phyloP scores from a whole-genome alignment of 2,329 filamentous ascomycete genomes.

The Colletotrichum spaethianum region DNA sequence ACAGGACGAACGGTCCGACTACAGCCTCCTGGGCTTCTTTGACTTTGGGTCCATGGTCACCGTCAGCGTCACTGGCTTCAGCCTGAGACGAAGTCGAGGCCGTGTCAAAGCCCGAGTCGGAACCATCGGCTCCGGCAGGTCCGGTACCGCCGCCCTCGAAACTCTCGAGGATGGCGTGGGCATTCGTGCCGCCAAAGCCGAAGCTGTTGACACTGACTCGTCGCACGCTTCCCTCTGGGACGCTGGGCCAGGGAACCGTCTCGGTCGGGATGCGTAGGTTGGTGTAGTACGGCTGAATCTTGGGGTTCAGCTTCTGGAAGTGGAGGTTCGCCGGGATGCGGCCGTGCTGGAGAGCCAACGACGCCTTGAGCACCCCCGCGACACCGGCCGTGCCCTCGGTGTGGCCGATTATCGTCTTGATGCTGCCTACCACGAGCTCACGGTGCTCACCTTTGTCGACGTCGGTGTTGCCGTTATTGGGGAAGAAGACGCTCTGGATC shows the following conservation, averaged over 20 bases:
- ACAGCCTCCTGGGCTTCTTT: too few species aligned
- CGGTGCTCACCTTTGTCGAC: too few species aligned
- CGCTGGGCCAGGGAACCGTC: constrained; percentile 41
- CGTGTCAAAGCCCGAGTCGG: too few species aligned
- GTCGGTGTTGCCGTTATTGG: too few species aligned
- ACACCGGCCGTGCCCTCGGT: constrained; percentile 48
- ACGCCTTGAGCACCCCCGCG: constrained; percentile 47
- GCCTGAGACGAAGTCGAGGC: too few species aligned
- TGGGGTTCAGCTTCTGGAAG: constrained; percentile 49
- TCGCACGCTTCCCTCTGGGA: background rate
- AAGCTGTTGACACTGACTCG: constrained; percentile 51
- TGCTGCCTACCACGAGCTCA: too few species aligned
- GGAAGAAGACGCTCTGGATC: too few species aligned
- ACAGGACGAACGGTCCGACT: too few species aligned
- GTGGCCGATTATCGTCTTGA: too few species aligned
- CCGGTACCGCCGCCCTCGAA: background rate
- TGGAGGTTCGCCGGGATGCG: constrained; percentile 49
- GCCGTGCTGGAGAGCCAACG: constrained; percentile 41
- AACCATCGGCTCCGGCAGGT: too few species aligned
- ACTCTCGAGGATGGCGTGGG: constrained; percentile 54
- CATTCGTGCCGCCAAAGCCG: constrained; percentile 62
- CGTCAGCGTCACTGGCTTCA: too few species aligned
- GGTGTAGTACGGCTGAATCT: constrained; percentile 45
- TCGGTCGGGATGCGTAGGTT: constrained; percentile 40
- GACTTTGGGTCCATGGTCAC: too few species aligned